Conservation (phyloP, 179 eudicot genomes). For the Drosera spatulata region DNA sequence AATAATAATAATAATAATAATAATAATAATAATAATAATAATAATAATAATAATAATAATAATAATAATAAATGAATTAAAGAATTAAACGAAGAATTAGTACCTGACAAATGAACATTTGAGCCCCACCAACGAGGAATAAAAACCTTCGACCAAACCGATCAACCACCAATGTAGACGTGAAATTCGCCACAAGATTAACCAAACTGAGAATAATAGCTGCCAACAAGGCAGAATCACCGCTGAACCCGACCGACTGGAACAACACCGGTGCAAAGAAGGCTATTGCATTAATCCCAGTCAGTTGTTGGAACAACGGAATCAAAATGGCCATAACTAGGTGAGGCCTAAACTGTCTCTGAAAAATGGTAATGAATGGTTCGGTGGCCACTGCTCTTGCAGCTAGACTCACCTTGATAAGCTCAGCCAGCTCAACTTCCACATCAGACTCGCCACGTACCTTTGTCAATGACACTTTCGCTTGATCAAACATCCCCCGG, state of each 20-base stretch:
- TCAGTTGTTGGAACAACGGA: slow-evolving; percentile 41
- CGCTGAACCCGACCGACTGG: slow-evolving; percentile 36
- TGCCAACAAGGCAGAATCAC: slow-evolving; percentile 32
- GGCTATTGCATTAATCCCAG: slow-evolving; percentile 42
- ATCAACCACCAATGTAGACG: slow-evolving; percentile 31
- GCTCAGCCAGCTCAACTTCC: slow-evolving; percentile 33
- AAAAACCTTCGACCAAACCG: slow-evolving; percentile 42
- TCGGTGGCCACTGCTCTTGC: slow-evolving; percentile 19
- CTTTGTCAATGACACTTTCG: slow-evolving; percentile 17
- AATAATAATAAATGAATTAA: no score
- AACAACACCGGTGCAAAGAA: slow-evolving; percentile 51
- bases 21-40: no score
- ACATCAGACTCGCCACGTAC: slow-evolving; percentile 28
- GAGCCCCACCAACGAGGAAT: slow-evolving; percentile 41
- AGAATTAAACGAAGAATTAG: no score
- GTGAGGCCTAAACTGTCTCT: slow-evolving; percentile 35
- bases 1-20: no score
- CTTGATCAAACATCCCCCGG: slow-evolving; percentile 20
- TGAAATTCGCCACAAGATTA: slow-evolving; percentile 27
- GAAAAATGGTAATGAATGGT: slow-evolving; percentile 26
- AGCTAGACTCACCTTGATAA: slow-evolving; percentile 25
- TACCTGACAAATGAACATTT: slow-evolving; percentile 47
- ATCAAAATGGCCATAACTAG: slow-evolving; percentile 31
- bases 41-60: no score
- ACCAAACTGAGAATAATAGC: slow-evolving; percentile 29